Evolutionary conservation across 768 basidiomycete species (phyloP).

Genomic region (Leucocoprinus leucothites): DNA sequence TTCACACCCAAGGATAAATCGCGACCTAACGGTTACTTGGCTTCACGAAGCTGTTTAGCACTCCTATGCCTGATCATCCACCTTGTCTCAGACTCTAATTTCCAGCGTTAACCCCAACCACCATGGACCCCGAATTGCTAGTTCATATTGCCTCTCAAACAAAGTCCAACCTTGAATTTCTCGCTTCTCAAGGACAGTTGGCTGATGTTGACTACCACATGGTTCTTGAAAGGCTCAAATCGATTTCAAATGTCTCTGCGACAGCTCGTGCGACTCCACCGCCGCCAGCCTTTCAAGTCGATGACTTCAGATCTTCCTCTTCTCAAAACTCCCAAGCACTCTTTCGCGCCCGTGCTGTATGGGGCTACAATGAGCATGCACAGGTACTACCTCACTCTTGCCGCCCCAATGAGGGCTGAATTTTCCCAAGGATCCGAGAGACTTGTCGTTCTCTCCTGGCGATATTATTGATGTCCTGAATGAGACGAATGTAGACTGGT

Average conservation of each 20-base stretch:
- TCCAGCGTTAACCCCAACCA: neutral
- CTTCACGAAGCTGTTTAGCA: no score
- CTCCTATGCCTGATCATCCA: no score
- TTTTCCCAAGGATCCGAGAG: slow-evolving; percentile 55
- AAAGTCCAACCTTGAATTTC: slow-evolving; percentile 53
- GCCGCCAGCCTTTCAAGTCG: neutral
- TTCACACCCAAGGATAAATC: no score
- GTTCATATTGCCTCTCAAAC: slow-evolving; percentile 54
- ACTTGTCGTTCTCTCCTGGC: slow-evolving; percentile 70
- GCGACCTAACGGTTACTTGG: no score
- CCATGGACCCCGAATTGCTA: slow-evolving; percentile 19
- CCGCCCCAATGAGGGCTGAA: neutral
- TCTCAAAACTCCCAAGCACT: slow-evolving; percentile 20
- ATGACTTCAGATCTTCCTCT: slow-evolving; percentile 7
- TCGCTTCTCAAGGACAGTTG: slow-evolving; percentile 46
- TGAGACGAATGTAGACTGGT: slow-evolving; percentile 83
- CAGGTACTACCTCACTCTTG: slow-evolving; percentile 28
- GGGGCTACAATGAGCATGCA: slow-evolving; percentile 64
- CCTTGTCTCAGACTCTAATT: neutral
- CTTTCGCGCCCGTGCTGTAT: slow-evolving; percentile 50
- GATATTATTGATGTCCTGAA: slow-evolving; percentile 72
- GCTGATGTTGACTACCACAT: slow-evolving; percentile 39
- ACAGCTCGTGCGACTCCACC: neutral
- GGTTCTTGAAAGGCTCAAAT: slow-evolving; percentile 43
- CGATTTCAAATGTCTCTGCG: slow-evolving; percentile 1